Evolutionary conservation across 768 basidiomycete genomes (phyloP).

Genomic region (Phylloporus rhodoxanthus): DNA sequence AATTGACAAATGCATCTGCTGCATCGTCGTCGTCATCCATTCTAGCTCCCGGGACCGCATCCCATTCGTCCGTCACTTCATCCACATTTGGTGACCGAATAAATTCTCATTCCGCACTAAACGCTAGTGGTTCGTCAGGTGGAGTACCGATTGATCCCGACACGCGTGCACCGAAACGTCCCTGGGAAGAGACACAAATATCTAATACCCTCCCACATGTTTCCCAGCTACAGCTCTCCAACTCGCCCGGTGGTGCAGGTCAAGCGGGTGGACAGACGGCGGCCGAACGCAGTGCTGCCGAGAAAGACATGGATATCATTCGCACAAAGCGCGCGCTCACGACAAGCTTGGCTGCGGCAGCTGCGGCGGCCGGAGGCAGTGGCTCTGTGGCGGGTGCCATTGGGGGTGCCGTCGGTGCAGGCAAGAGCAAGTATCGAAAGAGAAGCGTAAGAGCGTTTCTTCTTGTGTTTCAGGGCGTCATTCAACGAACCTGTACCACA

Average conservation of each 20-base stretch:
- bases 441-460: conserved; percentile 59
- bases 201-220: conserved; percentile 17
- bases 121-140: conserved; percentile 17
- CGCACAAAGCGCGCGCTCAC: conserved; percentile 72
- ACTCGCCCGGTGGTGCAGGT: conserved; percentile 7
- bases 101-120: conserved; percentile 29
- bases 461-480: conserved; percentile 6
- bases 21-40: conserved; percentile 14
- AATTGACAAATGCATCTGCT: conserved; percentile 12
- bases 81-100: conserved; percentile 18
- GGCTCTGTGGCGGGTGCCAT: conserved; percentile 30
- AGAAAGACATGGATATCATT: conserved; percentile 82
- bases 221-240: conserved; percentile 23
- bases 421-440: conserved; percentile 78
- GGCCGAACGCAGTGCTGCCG: conserved; percentile 57
- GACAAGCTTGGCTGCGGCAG: conserved; percentile 51
- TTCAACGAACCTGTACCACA: conserved; percentile 34
- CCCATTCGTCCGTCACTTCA: conserved; percentile 17
- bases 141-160: conserved; percentile 24
- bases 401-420: conserved; percentile 18
- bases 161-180: conserved; percentile 61
- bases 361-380: conserved; percentile 31
- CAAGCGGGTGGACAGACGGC: conserved; percentile 23
- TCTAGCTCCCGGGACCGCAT: conserved; percentile 2
- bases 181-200: conserved; percentile 60